Evolutionary conservation across 192 early-diverging fungal genomes (phyloP).

Genomic region (Spizellomyces punctatus): DNA sequence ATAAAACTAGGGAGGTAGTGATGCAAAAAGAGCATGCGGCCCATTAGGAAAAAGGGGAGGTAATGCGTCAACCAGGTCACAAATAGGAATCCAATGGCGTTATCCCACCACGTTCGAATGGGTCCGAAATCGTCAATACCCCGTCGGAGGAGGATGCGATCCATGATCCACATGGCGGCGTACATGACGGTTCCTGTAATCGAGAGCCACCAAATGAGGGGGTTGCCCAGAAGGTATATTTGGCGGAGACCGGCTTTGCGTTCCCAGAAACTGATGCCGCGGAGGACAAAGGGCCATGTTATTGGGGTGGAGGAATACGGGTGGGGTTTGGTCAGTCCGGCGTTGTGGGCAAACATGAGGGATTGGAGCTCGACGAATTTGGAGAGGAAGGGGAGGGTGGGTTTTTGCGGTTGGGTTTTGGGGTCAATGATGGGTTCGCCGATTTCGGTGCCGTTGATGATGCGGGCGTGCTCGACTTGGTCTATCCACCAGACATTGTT

Average conservation of each 20-base stretch:
- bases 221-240: slow-evolving; percentile 92
- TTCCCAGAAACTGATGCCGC: slow-evolving; percentile 93
- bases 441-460: slow-evolving; percentile 61
- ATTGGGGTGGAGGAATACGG: slow-evolving; percentile 90
- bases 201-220: slow-evolving; percentile 78
- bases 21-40: slow-evolving; percentile 89
- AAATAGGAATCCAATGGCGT: slow-evolving; percentile 75
- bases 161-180: slow-evolving; percentile 62
- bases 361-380: slow-evolving; percentile 90
- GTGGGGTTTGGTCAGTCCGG: slow-evolving; percentile 84
- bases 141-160: slow-evolving; percentile 72
- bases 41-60: slow-evolving; percentile 91
- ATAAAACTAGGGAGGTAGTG: slow-evolving; percentile 92
- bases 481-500: slow-evolving; percentile 80
- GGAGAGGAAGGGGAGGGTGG: slow-evolving; percentile 70
- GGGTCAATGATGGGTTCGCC: slow-evolving; percentile 21
- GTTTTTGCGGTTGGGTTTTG: slow-evolving; percentile 47
- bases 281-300: slow-evolving; percentile 85
- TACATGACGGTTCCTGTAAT: slow-evolving; percentile 67
- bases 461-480: slow-evolving; percentile 54
- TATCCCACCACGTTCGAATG: slow-evolving; percentile 58
- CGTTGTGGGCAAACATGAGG: slow-evolving; percentile 90
- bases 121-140: slow-evolving; percentile 64
- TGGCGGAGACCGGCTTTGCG: slow-evolving; percentile 73
- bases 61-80: slow-evolving; percentile 86